Evolutionary conservation across 2,329 filamentous ascomycete species (phyloP).

Genomic region (Apiospora sp.): DNA sequence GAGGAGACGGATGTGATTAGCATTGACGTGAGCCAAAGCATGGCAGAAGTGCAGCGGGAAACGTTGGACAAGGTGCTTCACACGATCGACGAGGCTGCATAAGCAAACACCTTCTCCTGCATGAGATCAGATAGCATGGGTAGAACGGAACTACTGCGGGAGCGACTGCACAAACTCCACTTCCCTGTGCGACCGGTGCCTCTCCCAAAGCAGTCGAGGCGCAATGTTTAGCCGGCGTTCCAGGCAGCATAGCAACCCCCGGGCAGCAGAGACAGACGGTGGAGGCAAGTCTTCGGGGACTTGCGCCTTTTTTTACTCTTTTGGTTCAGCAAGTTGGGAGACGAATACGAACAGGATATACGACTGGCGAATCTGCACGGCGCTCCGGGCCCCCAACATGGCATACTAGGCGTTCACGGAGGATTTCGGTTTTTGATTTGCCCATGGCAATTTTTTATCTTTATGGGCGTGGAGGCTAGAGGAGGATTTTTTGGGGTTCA

Average conservation of each 20-base stretch:
- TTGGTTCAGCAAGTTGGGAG: slow-evolving; percentile 4
- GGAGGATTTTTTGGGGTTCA: not conserved
- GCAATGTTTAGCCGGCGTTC: slow-evolving; percentile 14
- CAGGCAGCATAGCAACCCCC: not conserved
- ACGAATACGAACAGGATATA: slow-evolving; percentile 12
- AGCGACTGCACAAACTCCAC: slow-evolving; percentile 27
- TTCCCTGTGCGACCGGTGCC: slow-evolving; percentile 3
- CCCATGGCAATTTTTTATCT: slow-evolving; percentile 1
- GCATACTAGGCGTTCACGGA: slow-evolving; percentile 13
- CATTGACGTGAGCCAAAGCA: slow-evolving; percentile 70
- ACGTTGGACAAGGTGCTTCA: slow-evolving; percentile 65
- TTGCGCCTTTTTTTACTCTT: not conserved
- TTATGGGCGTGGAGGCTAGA: slow-evolving; percentile 14
- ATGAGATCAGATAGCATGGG: slow-evolving; percentile 30
- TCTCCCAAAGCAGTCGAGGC: not conserved
- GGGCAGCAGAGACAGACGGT: not conserved
- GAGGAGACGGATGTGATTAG: slow-evolving; percentile 77
- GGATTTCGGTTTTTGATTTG: slow-evolving; percentile 4
- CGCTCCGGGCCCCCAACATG: slow-evolving; percentile 12
- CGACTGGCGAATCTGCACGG: slow-evolving; percentile 6
- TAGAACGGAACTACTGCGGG: slow-evolving; percentile 24
- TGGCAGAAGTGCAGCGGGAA: slow-evolving; percentile 67
- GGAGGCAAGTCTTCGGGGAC: not conserved
- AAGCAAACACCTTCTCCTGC: slow-evolving; percentile 7
- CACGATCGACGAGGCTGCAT: slow-evolving; percentile 56